Evolutionary conservation across 495 filamentous ascomycete genomes (phyloP).

Genomic region (Friedmanniomyces simplex): DNA sequence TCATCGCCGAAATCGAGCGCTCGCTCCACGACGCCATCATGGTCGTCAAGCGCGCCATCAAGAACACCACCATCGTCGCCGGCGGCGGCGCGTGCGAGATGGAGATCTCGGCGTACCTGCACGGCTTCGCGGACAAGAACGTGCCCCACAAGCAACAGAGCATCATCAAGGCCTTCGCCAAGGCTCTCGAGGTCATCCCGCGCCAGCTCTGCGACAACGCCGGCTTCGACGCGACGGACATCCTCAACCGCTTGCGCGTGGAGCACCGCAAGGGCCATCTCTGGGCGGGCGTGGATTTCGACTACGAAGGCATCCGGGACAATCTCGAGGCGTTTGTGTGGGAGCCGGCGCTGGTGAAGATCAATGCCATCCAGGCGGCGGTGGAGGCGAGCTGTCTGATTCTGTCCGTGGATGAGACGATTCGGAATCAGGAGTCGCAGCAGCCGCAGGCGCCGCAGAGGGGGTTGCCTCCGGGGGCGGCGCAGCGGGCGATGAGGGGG

Average conservation of each 20-base stretch:
- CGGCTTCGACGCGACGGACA: conserved; percentile 95
- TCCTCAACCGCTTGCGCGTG: conserved; percentile 85
- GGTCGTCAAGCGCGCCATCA: conserved; percentile 95
- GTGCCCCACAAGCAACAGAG: conserved; percentile 91
- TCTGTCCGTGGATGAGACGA: conserved; percentile 92
- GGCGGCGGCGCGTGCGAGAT: conserved; percentile 94
- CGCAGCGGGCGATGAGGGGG: conserved; percentile 76
- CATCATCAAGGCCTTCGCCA: conserved; percentile 95
- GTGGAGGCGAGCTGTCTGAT: conserved; percentile 93
- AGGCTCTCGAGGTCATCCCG: conserved; percentile 93
- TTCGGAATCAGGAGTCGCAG: conserved; percentile 86
- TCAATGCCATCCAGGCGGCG: conserved; percentile 93
- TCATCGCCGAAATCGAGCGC: conserved; percentile 96
- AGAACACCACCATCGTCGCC: conserved; percentile 86
- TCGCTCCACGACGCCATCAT: conserved; percentile 98
- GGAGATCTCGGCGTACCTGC: conserved; percentile 88
- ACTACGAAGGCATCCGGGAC: conserved; percentile 78
- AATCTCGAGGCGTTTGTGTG: conserved; percentile 93
- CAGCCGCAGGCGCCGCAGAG: conserved; percentile 66
- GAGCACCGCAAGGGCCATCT: conserved; percentile 83
- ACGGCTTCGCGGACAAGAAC: conserved; percentile 82
- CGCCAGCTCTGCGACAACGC: conserved; percentile 97
- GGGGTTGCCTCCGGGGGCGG: conserved; percentile 80
- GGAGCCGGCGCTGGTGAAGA: conserved; percentile 93
- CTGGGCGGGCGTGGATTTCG: conserved; percentile 95